These are phyloP conservation scores for Yamadazyma tumulicola DNA, from an alignment of 805 yeast genomes.

Conservation along the genomic window DNA sequence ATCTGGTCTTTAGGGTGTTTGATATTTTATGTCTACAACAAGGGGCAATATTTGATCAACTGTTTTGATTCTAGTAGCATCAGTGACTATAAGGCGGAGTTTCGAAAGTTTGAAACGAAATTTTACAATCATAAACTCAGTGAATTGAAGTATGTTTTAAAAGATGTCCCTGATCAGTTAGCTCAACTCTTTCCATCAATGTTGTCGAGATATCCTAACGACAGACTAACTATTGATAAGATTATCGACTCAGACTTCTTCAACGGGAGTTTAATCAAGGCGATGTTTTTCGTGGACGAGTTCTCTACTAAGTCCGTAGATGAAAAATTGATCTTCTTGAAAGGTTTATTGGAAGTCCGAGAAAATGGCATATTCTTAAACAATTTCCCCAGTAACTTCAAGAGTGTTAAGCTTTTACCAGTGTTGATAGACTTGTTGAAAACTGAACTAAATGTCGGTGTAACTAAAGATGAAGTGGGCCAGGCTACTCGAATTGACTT, in stretches of 20 bases:
- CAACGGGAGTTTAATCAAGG: constrained; percentile 77
- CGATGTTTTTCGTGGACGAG: constrained; percentile 79
- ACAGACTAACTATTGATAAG: constrained; percentile 58
- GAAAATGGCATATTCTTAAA: constrained; percentile 23
- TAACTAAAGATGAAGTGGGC: constrained; percentile 21
- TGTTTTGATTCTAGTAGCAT: constrained; percentile 48
- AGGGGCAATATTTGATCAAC: constrained; percentile 41
- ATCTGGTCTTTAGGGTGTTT: constrained; percentile 81
- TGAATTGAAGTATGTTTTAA: constrained; percentile 45
- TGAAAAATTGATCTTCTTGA: constrained; percentile 68
- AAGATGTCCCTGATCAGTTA: constrained; percentile 55
- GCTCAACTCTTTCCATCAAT: constrained; percentile 49
- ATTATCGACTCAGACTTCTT: constrained; percentile 72
- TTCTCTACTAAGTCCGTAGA: constrained; percentile 66
- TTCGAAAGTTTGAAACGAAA: constrained; percentile 43
- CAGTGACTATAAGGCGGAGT: constrained; percentile 58
- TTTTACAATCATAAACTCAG: constrained; percentile 35
- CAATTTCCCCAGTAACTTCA: constrained; percentile 40
- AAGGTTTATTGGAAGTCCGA: constrained; percentile 47
- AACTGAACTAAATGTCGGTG: constrained; percentile 28
- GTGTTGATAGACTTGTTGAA: constrained; percentile 52
- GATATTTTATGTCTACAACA: constrained; percentile 64
- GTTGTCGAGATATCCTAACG: constrained; percentile 53
- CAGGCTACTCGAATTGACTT: constrained; percentile 20
- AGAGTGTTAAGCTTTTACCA: constrained; percentile 73